Conservation (phyloP, 2,329 filamentous ascomycete species). For the Colletotrichum coccodes region DNA sequence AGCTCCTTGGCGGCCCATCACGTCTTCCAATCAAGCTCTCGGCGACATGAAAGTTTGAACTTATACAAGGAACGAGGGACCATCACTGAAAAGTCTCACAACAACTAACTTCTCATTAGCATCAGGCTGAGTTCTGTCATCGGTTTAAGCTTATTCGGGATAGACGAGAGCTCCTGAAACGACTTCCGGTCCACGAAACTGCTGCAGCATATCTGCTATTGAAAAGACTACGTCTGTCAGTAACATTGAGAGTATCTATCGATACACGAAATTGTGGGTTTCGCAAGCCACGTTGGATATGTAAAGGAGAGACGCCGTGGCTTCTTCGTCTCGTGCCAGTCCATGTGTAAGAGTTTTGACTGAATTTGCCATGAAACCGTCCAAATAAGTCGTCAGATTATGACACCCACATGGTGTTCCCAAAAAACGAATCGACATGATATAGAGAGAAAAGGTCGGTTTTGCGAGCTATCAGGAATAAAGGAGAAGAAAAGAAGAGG, state of each 20-base stretch:
- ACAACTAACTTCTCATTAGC: constrained; percentile 2
- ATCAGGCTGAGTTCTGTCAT: constrained; percentile 26
- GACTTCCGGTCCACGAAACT: not conserved
- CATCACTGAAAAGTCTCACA: not conserved
- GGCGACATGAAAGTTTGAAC: constrained; percentile 4
- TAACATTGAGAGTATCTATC: no score
- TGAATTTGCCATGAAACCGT: no score
- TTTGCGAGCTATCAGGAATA: not conserved
- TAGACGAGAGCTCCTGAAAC: not conserved
- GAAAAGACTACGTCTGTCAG: no score
- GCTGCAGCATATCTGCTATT: not conserved
- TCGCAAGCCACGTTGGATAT: no score
- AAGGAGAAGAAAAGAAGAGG: not conserved
- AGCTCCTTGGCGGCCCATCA: not conserved
- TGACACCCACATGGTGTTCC: no score
- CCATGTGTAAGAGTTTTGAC: no score
- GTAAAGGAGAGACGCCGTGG: no score
- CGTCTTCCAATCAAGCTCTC: constrained; percentile 5
- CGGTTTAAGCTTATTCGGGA: constrained; percentile 15
- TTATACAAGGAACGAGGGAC: constrained; percentile 1
- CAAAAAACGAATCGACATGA: no score
- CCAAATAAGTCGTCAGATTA: no score
- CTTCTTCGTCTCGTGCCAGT: no score
- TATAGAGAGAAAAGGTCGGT: not conserved
- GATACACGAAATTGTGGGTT: no score